phyloP scores from a whole-genome alignment of 768 basidiomycete genomes.

The Lactarius sanguifluus region DNA sequence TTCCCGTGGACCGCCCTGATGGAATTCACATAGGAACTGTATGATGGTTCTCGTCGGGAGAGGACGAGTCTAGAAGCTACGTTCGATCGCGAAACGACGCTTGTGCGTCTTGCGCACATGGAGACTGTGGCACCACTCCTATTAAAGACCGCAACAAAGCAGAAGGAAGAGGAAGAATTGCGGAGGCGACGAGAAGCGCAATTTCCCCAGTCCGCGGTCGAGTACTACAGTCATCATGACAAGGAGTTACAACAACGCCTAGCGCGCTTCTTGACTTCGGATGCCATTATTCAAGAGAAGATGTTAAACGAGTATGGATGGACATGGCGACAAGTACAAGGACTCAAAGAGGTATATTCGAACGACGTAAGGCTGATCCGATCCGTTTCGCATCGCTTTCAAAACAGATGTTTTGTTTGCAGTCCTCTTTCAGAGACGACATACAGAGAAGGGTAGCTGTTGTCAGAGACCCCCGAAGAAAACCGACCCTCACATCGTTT shows the following conservation, averaged over 20 bases:
- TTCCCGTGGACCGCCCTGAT: not conserved
- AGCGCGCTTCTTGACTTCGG: constrained; percentile 27
- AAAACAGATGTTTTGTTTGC: constrained; percentile 1
- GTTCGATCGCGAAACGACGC: constrained; percentile 22
- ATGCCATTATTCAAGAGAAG: constrained; percentile 24
- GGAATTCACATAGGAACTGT: constrained; percentile 11
- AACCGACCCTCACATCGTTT: constrained; percentile 18
- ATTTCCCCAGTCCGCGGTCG: constrained; percentile 24
- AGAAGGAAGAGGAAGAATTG: constrained; percentile 18
- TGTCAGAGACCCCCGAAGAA: constrained; percentile 28
- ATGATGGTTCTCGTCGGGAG: constrained; percentile 7
- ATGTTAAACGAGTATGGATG: constrained; percentile 24
- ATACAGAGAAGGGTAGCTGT: constrained; percentile 24
- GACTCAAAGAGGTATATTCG: constrained; percentile 22
- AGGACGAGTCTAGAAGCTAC: constrained; percentile 16
- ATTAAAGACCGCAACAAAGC: constrained; percentile 7
- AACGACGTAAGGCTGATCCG: constrained; percentile 25
- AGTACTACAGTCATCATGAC: constrained; percentile 24
- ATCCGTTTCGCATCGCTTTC: constrained; percentile 11
- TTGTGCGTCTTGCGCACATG: constrained; percentile 20
- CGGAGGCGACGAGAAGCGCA: constrained; percentile 25
- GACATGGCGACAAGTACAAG: constrained; percentile 21
- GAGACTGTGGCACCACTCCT: constrained; percentile 20
- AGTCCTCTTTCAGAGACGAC: constrained; percentile 23
- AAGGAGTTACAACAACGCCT: constrained; percentile 27